Evolutionary conservation across 2,329 filamentous ascomycete genomes (phyloP), one percentile per base, ranked within the genome.

Genomic region (Ophiocordyceps unilateralis): DNA sequence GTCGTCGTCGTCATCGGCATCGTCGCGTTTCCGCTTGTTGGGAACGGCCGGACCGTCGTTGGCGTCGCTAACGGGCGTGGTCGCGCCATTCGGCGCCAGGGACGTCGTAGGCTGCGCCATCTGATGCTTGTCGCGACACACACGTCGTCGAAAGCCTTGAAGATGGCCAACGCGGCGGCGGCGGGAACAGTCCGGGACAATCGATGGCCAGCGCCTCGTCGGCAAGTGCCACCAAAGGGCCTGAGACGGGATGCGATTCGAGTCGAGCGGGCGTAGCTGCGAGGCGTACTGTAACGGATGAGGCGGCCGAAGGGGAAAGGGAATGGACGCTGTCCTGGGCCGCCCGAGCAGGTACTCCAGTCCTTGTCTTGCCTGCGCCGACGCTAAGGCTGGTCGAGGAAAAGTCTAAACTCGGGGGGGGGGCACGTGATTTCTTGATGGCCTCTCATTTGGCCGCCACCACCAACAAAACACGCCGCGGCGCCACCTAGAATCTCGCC

Each of bases 1-100:
- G 8, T 36, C 55, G 22, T 53, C 54, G 20, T 48, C 51, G 6
- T 65, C 65, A 49, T 67, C 64, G 46, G 55, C 62, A 41, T 60
- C 58, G 52, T 75, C 71, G 66, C 74, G 74, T 62, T 78, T 78
- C 57, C 74, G 66, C 63, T 78, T 78, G 45, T 62, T 61, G 22
- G 65, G 57, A 28, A 63, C 51, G 43, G 55, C 53, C 41, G 58
- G 51, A 42, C 56, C 57, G 39, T 51, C 52, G 45, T 55, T 49
- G 32, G 58, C 49, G 34, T 46, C 50, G 40, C 53, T 55, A 41
- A 51, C 51, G 21, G 62, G 60, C 47, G 58, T 62, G 43, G 59
- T 52, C 43, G 60, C 57, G 51, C 67, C 68, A 56, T 70, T 69
- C 44, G 55, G 51, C 47, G 59, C 57, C 41, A 55, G 54, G 41